These are phyloP conservation scores for Lagenidium giganteum DNA, from an alignment of 352 stramenopile species.

Conservation along the genomic window DNA sequence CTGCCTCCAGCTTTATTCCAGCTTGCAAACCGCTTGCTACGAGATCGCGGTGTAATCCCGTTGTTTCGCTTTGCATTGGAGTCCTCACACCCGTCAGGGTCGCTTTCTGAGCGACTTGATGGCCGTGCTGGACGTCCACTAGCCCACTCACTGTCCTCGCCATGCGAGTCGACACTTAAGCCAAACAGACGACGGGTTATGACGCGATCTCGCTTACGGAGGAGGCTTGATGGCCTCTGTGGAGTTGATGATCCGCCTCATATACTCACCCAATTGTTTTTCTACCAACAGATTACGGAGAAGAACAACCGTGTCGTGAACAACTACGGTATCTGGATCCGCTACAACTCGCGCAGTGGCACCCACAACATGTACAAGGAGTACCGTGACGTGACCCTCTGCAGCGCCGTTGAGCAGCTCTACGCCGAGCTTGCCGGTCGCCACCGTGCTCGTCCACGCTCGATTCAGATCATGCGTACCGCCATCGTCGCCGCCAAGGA, in stretches of 20 bases:
- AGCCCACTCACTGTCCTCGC: not conserved
- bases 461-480: constrained; percentile 99
- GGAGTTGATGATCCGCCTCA: no score
- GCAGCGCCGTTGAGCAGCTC: constrained; percentile 97
- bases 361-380: constrained; percentile 99
- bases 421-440: constrained; percentile 99
- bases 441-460: constrained; percentile 95
- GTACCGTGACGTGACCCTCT: constrained; percentile 98
- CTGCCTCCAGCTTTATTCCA: constrained; percentile 42
- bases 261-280: no score
- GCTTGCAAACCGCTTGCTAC: constrained; percentile 81
- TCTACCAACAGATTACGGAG: constrained; percentile 86
- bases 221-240: no score
- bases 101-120: not conserved
- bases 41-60: constrained; percentile 39
- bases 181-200: no score
- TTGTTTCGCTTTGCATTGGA: constrained; percentile 17
- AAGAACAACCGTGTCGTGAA: constrained; percentile 98
- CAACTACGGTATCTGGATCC: constrained; percentile 99
- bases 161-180: not conserved
- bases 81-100: no score
- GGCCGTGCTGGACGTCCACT: not conserved
- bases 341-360: constrained; percentile 99
- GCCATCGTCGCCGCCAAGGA: constrained; percentile 94
- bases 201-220: no score